Percentiles rank a stretch among this genome's conserved stretches.
These are phyloP conservation scores for Neurospora crassa DNA, from an alignment of 2,329 filamentous ascomycete species.

Conservation along the genomic window DNA sequence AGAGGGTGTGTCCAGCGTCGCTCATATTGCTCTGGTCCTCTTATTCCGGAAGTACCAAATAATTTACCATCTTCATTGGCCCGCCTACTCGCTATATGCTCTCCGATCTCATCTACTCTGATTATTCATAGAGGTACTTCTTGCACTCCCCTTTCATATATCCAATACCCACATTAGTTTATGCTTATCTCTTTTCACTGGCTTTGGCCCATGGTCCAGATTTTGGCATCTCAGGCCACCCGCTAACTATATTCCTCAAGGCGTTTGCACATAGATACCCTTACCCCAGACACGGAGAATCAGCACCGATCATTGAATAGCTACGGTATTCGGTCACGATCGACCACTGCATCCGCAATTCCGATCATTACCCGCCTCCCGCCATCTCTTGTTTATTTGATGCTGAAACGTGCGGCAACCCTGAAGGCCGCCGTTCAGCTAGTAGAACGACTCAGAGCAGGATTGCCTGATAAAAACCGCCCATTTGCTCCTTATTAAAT, in stretches of 20 bases:
- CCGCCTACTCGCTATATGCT: constrained; percentile 16
- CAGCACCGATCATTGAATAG: neutral
- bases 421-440: constrained; percentile 8
- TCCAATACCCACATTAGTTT: neutral
- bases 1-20: constrained; percentile 18
- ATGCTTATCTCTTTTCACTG: neutral
- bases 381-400: constrained; percentile 9
- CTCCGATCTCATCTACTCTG: constrained; percentile 7
- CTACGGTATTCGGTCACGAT: neutral
- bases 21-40: constrained; percentile 17
- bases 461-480: constrained; percentile 25
- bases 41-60: constrained; percentile 14
- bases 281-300: neutral
- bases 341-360: neutral
- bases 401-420: constrained; percentile 7
- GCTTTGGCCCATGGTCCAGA: neutral
- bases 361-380: constrained; percentile 10
- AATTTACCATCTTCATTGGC: constrained; percentile 18
- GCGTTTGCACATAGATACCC: neutral
- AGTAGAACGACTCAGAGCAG: constrained; percentile 8
- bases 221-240: neutral
- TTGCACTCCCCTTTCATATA: neutral
- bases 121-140: neutral
- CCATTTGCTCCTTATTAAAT: constrained; percentile 22
- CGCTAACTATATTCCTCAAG: neutral